Conservation (phyloP, 345 rosid species). For the Aurinia saxatilis region DNA sequence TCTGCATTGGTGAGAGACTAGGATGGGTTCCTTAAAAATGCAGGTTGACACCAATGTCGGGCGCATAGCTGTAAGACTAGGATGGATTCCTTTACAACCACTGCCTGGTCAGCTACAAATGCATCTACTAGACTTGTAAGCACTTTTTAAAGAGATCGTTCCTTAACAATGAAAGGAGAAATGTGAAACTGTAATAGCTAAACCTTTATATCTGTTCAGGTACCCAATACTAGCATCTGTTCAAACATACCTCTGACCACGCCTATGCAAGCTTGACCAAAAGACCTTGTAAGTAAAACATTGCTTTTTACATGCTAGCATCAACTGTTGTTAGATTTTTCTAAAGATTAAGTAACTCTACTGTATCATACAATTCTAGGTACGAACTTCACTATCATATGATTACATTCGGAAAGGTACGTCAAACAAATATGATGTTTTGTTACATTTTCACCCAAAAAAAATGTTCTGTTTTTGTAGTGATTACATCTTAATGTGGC, state of each 20-base stretch:
- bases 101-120: conserved; percentile 85
- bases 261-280: conserved; percentile 88
- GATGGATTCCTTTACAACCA: conserved; percentile 95
- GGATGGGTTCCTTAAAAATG: too few species aligned
- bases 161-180: neutral
- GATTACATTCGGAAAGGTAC: conserved; percentile 95
- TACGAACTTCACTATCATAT: conserved; percentile 91
- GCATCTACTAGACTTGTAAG: conserved; percentile 86
- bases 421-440: neutral
- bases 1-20: too few species aligned
- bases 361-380: conserved; percentile 36
- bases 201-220: conserved; percentile 25
- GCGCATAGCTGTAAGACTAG: conserved; percentile 85
- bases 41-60: conserved; percentile 98
- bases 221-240: conserved; percentile 82
- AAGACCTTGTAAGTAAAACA: conserved; percentile 52
- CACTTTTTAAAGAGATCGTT: neutral
- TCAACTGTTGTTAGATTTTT: neutral
- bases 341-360: neutral
- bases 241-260: conserved; percentile 86
- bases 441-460: too few species aligned
- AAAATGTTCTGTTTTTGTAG: conserved; percentile 2
- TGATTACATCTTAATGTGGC: neutral
- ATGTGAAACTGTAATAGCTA: neutral
- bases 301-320: neutral